Evolutionary conservation across 345 rosid species (phyloP), one percentile per base, ranked within the genome.

Genomic region (Boechera retrofracta): DNA sequence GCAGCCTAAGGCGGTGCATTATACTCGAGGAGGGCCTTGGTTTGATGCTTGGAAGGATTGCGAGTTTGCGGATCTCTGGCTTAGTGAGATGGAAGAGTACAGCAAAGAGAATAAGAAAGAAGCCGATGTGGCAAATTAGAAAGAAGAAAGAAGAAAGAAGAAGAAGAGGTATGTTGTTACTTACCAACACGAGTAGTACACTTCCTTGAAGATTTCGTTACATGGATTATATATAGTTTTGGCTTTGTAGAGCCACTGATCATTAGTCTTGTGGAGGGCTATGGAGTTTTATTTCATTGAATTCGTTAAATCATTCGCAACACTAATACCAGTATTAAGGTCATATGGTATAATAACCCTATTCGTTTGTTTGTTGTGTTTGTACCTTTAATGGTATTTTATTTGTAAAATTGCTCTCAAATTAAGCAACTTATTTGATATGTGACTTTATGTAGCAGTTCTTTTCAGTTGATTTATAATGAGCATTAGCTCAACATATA

Each of bases 1-100:
- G 0, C 72, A 63, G 60, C 98, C 99, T 2, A 95, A 89, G 57
- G 99, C 97, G 0, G 78, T 95, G 49, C 99, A 95, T 78, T 95
- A 86, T 66, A 92, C 99, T 63, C 92, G 97, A 0, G 99, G 98
- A 51, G 99, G 99, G 7, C 99, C 98, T 0, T 95, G 99, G 99
- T 91, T 95, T 59, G 97, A 95, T 64, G 90, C 92, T 42, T 92
- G 98, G 98, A 95, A 88, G 80, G 79, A 89, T 31, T 92, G 99
- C 12, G 97, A 92, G 45, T 95, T 95, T 74, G 98, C 98, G 0
- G 96, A 92, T 80, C 84, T 92, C 11, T 95, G 99, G 99, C 67
- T 90, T 59, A 81, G 79, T 11, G 99, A 91, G 82, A 83, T 84
- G 89, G 87, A 87, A 51, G 94, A 92, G 65, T 89, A 76, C 80